Conservation (phyloP, 1,139 yeast genomes). For the Schwanniomyces etchellsii region DNA sequence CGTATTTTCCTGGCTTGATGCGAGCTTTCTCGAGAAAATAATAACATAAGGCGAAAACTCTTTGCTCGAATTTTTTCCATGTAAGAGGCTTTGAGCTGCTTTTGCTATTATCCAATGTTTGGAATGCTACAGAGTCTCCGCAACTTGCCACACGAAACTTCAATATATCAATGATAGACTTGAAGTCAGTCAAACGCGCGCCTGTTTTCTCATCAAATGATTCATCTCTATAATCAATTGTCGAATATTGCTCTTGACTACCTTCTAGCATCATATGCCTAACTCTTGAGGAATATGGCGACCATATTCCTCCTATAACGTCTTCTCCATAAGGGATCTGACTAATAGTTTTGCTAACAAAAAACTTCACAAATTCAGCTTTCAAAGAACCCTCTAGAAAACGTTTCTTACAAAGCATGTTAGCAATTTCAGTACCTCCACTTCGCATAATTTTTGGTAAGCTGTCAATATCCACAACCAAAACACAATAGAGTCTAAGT, state of each 20-base stretch:
- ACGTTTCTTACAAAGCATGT: slow-evolving; percentile 80
- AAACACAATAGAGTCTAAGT: slow-evolving; percentile 74
- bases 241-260: slow-evolving; percentile 58
- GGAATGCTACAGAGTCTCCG: slow-evolving; percentile 78
- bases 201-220: slow-evolving; percentile 76
- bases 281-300: slow-evolving; percentile 58
- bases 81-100: slow-evolving; percentile 53
- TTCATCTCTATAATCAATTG: slow-evolving; percentile 66
- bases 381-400: slow-evolving; percentile 72
- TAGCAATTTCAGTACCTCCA: slow-evolving; percentile 89
- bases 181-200: slow-evolving; percentile 67
- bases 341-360: slow-evolving; percentile 59
- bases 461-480: slow-evolving; percentile 76
- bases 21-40: slow-evolving; percentile 48
- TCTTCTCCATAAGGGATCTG: slow-evolving; percentile 77
- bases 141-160: slow-evolving; percentile 73
- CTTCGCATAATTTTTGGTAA: slow-evolving; percentile 79
- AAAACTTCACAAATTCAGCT: slow-evolving; percentile 79
- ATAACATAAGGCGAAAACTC: slow-evolving; percentile 67
- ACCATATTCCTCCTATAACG: slow-evolving; percentile 80
- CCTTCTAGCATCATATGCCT: slow-evolving; percentile 44
- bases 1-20: slow-evolving; percentile 63
- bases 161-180: slow-evolving; percentile 64
- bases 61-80: slow-evolving; percentile 80
- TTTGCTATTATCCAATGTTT: slow-evolving; percentile 55